Evolutionary conservation across 2,329 filamentous ascomycete species (phyloP).

Genomic region (Rhinocladiella similis): DNA sequence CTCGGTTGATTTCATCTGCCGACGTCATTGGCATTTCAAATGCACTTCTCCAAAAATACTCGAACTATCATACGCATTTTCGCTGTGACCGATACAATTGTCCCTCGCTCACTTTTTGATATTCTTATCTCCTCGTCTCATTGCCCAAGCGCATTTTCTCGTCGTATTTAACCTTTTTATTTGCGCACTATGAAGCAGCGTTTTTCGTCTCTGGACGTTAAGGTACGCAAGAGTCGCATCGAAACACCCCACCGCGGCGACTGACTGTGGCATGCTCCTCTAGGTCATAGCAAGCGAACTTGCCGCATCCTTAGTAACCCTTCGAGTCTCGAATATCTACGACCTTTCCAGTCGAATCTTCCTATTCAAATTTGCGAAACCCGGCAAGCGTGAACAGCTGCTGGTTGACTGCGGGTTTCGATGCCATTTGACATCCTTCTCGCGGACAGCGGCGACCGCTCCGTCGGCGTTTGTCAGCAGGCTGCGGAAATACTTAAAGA

Average conservation of each 20-base stretch:
- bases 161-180: too few species aligned
- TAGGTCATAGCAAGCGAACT: slow-evolving; percentile 96
- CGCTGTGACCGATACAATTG: background rate
- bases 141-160: too few species aligned
- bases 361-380: slow-evolving; percentile 90
- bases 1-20: too few species aligned
- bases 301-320: slow-evolving; percentile 68
- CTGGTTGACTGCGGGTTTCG: slow-evolving; percentile 94
- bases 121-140: too few species aligned
- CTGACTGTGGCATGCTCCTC: slow-evolving; percentile 11
- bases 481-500: slow-evolving; percentile 85
- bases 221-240: slow-evolving; percentile 38
- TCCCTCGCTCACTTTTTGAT: background rate
- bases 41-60: too few species aligned
- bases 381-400: slow-evolving; percentile 83
- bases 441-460: slow-evolving; percentile 77
- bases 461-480: slow-evolving; percentile 84
- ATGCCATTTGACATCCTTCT: slow-evolving; percentile 89
- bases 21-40: too few species aligned
- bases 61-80: too few species aligned
- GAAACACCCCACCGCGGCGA: background rate
- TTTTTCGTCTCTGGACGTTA: slow-evolving; percentile 59
- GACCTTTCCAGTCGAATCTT: slow-evolving; percentile 89
- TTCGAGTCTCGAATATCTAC: slow-evolving; percentile 91
- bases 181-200: slow-evolving; percentile 56